phyloP scores from a whole-genome alignment of 805 yeast species.

The Kuraishia floccosa region DNA sequence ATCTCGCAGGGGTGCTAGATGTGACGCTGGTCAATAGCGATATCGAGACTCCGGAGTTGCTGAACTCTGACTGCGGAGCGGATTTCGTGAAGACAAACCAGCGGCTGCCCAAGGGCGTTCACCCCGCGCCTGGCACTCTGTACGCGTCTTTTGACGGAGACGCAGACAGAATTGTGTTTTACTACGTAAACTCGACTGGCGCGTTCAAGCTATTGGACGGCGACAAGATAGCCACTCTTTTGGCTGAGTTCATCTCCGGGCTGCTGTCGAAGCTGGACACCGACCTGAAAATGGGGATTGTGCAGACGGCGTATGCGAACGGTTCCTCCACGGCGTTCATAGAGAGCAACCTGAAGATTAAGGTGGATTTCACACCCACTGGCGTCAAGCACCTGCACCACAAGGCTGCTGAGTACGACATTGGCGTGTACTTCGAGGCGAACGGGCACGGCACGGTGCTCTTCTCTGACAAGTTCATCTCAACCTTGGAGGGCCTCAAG shows the following conservation, averaged over 20 bases:
- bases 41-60: slow-evolving; percentile 37
- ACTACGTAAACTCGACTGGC: slow-evolving; percentile 28
- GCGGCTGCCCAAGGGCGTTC: slow-evolving; percentile 52
- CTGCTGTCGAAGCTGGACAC: slow-evolving; percentile 35
- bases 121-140: slow-evolving; percentile 32
- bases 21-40: slow-evolving; percentile 40
- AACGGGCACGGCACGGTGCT: slow-evolving; percentile 98
- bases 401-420: slow-evolving; percentile 73
- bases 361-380: slow-evolving; percentile 84
- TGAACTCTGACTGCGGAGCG: slow-evolving; percentile 86
- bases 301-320: slow-evolving; percentile 97
- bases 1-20: slow-evolving; percentile 28
- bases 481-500: slow-evolving; percentile 10
- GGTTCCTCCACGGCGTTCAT: slow-evolving; percentile 80
- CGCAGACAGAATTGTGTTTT: slow-evolving; percentile 89
- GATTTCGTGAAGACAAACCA: slow-evolving; percentile 92
- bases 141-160: slow-evolving; percentile 93
- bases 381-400: slow-evolving; percentile 97
- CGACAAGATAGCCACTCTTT: slow-evolving; percentile 81
- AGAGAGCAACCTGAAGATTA: slow-evolving; percentile 46
- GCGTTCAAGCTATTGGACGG: slow-evolving; percentile 70
- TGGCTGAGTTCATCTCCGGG: slow-evolving; percentile 52
- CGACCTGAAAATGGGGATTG: slow-evolving; percentile 53
- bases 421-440: slow-evolving; percentile 95
- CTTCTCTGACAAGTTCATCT: slow-evolving; percentile 46